phyloP scores from a whole-genome alignment of 2,329 filamentous ascomycete genomes.

The Cryphonectria carpinicola region DNA sequence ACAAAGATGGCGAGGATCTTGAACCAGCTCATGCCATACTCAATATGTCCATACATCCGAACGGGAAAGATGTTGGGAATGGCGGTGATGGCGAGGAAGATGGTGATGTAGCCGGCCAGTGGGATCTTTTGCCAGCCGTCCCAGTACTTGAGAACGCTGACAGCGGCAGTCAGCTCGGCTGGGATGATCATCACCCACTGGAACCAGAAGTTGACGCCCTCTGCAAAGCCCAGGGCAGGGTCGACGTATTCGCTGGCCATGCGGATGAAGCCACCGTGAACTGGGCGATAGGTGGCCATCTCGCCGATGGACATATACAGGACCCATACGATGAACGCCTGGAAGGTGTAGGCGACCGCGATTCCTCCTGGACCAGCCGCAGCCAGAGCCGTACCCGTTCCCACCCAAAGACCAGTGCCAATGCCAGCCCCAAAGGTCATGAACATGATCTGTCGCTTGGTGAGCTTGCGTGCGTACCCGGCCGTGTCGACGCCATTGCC shows the following conservation, averaged over 20 bases:
- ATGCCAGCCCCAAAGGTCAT: constrained; percentile 43
- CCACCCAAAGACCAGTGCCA: constrained; percentile 42
- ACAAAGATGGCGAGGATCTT: constrained; percentile 77
- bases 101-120: constrained; percentile 35
- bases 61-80: constrained; percentile 72
- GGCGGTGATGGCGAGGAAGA: constrained; percentile 32
- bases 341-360: constrained; percentile 40
- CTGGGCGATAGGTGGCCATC: constrained; percentile 27
- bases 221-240: constrained; percentile 24
- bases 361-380: constrained; percentile 40
- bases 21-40: constrained; percentile 78
- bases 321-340: constrained; percentile 39
- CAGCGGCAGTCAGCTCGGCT: constrained; percentile 28
- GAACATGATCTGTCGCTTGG: constrained; percentile 42
- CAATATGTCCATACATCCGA: constrained; percentile 73
- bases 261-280: constrained; percentile 27
- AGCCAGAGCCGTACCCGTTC: constrained; percentile 40
- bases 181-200: constrained; percentile 25
- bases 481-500: constrained; percentile 26
- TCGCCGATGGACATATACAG: constrained; percentile 37
- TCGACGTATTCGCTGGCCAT: constrained; percentile 26
- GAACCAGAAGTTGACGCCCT: constrained; percentile 28
- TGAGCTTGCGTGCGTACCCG: constrained; percentile 39
- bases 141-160: constrained; percentile 27
- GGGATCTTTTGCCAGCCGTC: constrained; percentile 33